Evolutionary conservation across 2,329 filamentous ascomycete genomes (phyloP), one percentile per base, ranked within the genome.

Genomic region (Ascochyta fabae): DNA sequence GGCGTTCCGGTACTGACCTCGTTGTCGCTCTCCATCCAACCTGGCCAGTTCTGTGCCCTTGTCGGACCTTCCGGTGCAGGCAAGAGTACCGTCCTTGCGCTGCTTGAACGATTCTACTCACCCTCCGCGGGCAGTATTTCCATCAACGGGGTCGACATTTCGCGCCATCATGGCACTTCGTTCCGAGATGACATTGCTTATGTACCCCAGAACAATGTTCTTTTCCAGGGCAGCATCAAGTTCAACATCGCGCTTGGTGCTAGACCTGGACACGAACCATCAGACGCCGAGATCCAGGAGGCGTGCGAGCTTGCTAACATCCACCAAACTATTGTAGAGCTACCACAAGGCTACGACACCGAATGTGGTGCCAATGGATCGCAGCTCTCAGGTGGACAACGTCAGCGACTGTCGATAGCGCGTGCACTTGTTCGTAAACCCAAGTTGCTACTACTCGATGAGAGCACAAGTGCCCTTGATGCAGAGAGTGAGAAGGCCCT

Each of bases 221-320:
- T 82, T 4, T 81, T 82, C 52, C 77, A 81, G 48, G 80, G 79
- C 3, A 79, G 67, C 26, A 76, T 82, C n/a, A 73, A 71, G 16
- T 81, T 80, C 70, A 82, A 81, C 56, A 70, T 80, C 22, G 70
- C 70, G 2, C 71, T 81, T 3, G 80, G 78, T 35, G 80, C 83
- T 2, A 77, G 80, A 1, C 86, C 85, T 1, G 82, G 79, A 12
- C 77, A 82, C 36, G 80, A 83, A 31, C 83, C 83, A 1, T 83
- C 80, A 0, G 77, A 85, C 40, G 82, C 78, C 8, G 87, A 90
- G 42, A 86, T 91, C 41, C 81, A 87, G 59, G 83, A 85, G 48
- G 88, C 88, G 0, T 90, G 88, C 67, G 81, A 82, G 53, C 75
- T 88, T 15, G 88, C 88, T 33, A 88, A 89, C 67, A 89, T 91